Conservation (phyloP, 2,329 filamentous ascomycete species). For the Cladophialophora immunda region DNA sequence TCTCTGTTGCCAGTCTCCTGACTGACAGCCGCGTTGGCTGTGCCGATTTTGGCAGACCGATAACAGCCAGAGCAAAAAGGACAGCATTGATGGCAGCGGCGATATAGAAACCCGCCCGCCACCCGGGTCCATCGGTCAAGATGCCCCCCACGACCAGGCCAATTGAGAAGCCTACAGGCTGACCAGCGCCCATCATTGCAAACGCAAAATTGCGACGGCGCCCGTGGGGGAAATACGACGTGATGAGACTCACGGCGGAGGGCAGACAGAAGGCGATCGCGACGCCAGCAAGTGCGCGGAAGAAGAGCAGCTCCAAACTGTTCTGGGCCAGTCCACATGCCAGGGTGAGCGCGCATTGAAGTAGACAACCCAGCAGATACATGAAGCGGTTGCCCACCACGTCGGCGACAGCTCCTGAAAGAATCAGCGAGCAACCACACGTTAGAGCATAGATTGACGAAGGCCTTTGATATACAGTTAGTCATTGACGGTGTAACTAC, state of each 20-base stretch:
- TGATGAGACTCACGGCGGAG: conserved; percentile 60
- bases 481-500: not conserved
- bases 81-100: conserved; percentile 54
- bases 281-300: conserved; percentile 57
- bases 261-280: conserved; percentile 60
- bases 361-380: conserved; percentile 57
- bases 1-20: conserved; percentile 49
- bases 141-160: conserved; percentile 62
- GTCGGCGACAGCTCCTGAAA: conserved; percentile 62
- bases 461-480: conserved; percentile 38
- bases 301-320: conserved; percentile 55
- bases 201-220: conserved; percentile 62
- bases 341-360: conserved; percentile 56
- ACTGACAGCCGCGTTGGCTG: conserved; percentile 39
- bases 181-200: conserved; percentile 59
- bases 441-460: conserved; percentile 52
- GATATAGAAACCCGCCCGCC: conserved; percentile 62
- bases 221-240: conserved; percentile 56
- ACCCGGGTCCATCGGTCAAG: conserved; percentile 58
- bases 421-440: conserved; percentile 59
- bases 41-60: conserved; percentile 49
- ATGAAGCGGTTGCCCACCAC: conserved; percentile 58
- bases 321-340: conserved; percentile 54
- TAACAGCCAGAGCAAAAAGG: conserved; percentile 48
- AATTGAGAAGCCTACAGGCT: conserved; percentile 62